Conservation (phyloP, 1,284 basidiomycete species). For the Austroboletus niveus region DNA sequence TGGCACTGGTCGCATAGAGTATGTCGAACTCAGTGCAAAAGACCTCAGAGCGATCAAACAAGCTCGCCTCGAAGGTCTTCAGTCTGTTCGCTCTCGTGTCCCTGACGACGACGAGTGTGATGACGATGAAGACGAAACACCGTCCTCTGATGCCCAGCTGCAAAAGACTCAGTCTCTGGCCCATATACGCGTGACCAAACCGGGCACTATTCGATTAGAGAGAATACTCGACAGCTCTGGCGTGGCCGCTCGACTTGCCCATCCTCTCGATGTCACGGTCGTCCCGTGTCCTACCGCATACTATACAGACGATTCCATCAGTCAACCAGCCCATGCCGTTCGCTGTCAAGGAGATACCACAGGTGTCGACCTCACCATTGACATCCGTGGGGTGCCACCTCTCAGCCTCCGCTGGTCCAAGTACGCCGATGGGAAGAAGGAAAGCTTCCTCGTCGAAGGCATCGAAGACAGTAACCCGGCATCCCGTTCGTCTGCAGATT, state of each 20-base stretch:
- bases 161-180: conserved; percentile 72
- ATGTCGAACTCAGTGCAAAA: conserved; percentile 55
- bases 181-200: conserved; percentile 69
- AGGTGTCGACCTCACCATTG: conserved; percentile 61
- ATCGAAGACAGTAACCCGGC: conserved; percentile 59
- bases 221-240: conserved; percentile 70
- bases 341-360: conserved; percentile 75
- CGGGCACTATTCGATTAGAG: conserved; percentile 72
- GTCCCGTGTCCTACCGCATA: conserved; percentile 80
- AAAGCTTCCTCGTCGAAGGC: conserved; percentile 78
- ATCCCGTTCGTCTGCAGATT: conserved; percentile 17
- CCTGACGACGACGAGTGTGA: conserved; percentile 59
- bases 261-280: conserved; percentile 69
- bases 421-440: conserved; percentile 57
- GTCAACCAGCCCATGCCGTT: conserved; percentile 44
- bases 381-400: conserved; percentile 76
- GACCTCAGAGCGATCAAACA: conserved; percentile 69
- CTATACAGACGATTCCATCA: conserved; percentile 50
- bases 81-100: conserved; percentile 45
- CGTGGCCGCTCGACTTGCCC: conserved; percentile 61
- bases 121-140: conserved; percentile 47
- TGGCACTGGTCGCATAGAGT: conserved; percentile 46
- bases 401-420: conserved; percentile 77
- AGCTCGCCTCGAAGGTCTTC: conserved; percentile 49
- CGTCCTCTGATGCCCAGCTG: conserved; percentile 38